phyloP scores from a whole-genome alignment of 2,329 filamentous ascomycete species.

The Phialocephala subalpina region DNA sequence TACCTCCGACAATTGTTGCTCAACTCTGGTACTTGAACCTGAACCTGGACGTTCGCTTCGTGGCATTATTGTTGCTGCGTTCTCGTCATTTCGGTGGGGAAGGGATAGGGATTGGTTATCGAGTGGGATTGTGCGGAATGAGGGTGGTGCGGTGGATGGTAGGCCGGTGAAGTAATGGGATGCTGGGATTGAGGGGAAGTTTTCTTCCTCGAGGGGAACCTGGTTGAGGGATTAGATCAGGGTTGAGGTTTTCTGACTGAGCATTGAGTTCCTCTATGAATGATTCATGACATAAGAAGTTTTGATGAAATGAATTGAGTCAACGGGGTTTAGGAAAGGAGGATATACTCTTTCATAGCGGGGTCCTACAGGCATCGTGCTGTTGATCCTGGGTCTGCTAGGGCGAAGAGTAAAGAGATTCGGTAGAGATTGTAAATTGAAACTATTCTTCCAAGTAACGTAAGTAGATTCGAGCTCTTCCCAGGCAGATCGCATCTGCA shows the following conservation, averaged over 20 bases:
- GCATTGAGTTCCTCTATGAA: background rate
- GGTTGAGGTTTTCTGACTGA: background rate
- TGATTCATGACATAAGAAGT: background rate
- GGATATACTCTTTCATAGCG: slow-evolving; percentile 10
- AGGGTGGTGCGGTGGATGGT: slow-evolving; percentile 21
- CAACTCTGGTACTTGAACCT: slow-evolving; percentile 47
- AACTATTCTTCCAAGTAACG: background rate
- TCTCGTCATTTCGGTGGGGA: slow-evolving; percentile 21
- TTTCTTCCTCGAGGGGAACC: slow-evolving; percentile 4
- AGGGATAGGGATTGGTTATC: slow-evolving; percentile 1
- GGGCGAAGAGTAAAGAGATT: background rate
- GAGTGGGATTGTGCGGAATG: slow-evolving; percentile 18
- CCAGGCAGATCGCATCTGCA: background rate
- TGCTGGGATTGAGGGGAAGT: background rate
- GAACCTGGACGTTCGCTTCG: slow-evolving; percentile 36
- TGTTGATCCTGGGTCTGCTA: background rate
- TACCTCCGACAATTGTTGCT: background rate
- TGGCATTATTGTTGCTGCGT: slow-evolving; percentile 17
- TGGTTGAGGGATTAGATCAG: background rate
- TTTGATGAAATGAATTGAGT: background rate
- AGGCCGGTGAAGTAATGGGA: slow-evolving; percentile 17
- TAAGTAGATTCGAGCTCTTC: background rate
- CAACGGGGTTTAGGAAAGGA: background rate
- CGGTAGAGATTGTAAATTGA: background rate
- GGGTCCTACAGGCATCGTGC: slow-evolving; percentile 2